phyloP scores from a whole-genome alignment of 2,329 filamentous ascomycete species.

The Phaeosphaeriaceae sp. region DNA sequence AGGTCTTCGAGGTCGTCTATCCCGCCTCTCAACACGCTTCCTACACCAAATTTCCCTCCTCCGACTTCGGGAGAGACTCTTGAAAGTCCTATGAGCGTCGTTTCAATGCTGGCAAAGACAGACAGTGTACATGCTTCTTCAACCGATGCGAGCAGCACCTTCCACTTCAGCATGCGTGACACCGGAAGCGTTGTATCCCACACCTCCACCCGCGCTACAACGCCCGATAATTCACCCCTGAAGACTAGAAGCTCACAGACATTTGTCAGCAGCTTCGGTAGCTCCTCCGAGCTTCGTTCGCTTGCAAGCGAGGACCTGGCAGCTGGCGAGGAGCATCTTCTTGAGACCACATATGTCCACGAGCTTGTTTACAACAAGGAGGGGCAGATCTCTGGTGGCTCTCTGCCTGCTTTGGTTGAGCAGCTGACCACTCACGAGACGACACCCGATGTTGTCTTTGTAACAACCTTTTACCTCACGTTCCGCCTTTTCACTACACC shows the following conservation, averaged over 20 bases:
- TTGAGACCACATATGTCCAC: slow-evolving; percentile 91
- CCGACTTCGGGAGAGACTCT: slow-evolving; percentile 36
- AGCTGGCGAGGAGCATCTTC: slow-evolving; percentile 80
- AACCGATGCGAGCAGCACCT: slow-evolving; percentile 79
- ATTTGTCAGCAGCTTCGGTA: slow-evolving; percentile 66
- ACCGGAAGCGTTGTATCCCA: slow-evolving; percentile 81
- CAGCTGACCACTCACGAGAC: slow-evolving; percentile 91
- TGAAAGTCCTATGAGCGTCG: slow-evolving; percentile 46
- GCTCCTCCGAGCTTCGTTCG: slow-evolving; percentile 68
- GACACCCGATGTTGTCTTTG: slow-evolving; percentile 89
- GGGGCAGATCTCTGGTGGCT: slow-evolving; percentile 91
- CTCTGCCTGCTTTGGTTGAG: slow-evolving; percentile 89
- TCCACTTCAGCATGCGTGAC: slow-evolving; percentile 73
- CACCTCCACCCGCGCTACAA: slow-evolving; percentile 86
- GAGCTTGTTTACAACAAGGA: slow-evolving; percentile 95
- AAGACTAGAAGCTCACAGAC: slow-evolving; percentile 67
- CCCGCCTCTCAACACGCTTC: slow-evolving; percentile 40
- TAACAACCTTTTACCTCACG: slow-evolving; percentile 94
- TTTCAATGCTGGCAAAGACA: slow-evolving; percentile 31
- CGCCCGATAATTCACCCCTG: slow-evolving; percentile 70
- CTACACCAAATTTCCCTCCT: slow-evolving; percentile 33
- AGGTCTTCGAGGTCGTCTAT: slow-evolving; percentile 59
- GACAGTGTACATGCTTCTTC: slow-evolving; percentile 79
- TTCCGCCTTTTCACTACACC: slow-evolving; percentile 93
- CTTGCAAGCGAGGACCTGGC: slow-evolving; percentile 76